phyloP scores from a whole-genome alignment of 441 rosid species.

The Erodium chrysanthum region DNA sequence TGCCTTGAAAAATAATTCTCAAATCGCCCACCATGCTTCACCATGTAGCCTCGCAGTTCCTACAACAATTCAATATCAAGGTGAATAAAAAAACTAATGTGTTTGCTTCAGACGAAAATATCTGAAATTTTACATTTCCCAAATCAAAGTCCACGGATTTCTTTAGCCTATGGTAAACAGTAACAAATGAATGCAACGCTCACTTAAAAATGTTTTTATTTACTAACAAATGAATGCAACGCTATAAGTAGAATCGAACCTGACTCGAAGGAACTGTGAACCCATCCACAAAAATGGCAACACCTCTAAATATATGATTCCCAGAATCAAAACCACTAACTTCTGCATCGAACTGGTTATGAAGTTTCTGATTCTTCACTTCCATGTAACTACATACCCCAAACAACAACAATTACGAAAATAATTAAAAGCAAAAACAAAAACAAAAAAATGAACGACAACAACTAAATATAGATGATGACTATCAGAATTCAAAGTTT shows the following conservation, averaged over 20 bases:
- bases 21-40: conserved; percentile 59
- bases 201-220: neutral
- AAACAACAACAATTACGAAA: conserved; percentile 9
- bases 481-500: neutral
- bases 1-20: conserved; percentile 82
- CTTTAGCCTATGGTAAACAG: neutral
- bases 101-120: too few species aligned
- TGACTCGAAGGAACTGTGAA: conserved; percentile 82
- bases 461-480: neutral
- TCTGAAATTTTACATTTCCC: too few species aligned
- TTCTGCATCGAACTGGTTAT: conserved; percentile 50
- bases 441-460: neutral
- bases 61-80: conserved; percentile 20
- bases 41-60: conserved; percentile 67
- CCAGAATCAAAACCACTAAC: conserved; percentile 38
- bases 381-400: conserved; percentile 55
- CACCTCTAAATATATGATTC: conserved; percentile 58
- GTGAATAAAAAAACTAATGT: too few species aligned
- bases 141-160: too few species aligned
- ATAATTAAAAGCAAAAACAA: neutral
- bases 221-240: neutral
- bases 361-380: conserved; percentile 74
- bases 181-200: neutral
- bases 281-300: conserved; percentile 82
- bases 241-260: conserved; percentile 32